Evolutionary conservation across 2,329 filamentous ascomycete species (phyloP).

Genomic region (Trichophyton simii): DNA sequence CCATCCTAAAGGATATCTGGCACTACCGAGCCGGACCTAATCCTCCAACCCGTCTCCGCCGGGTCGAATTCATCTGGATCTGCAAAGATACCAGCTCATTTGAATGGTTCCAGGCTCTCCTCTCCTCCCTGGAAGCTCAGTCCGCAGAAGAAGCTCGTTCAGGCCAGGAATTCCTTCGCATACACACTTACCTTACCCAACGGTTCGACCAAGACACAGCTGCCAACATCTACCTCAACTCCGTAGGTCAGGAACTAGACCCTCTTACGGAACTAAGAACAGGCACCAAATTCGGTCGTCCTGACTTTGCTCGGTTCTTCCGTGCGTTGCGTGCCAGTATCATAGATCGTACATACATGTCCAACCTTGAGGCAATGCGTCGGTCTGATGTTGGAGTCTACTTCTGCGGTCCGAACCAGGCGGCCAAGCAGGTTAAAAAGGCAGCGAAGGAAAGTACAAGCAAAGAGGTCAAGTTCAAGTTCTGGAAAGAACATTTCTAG

Average conservation of each 20-base stretch:
- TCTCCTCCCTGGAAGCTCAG: conserved; percentile 82
- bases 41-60: conserved; percentile 73
- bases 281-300: conserved; percentile 87
- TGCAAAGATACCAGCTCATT: conserved; percentile 93
- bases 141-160: conserved; percentile 52
- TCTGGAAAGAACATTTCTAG: conserved; percentile 88
- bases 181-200: conserved; percentile 95
- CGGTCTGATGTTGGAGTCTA: conserved; percentile 89
- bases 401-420: conserved; percentile 79
- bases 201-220: conserved; percentile 82
- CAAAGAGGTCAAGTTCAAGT: conserved; percentile 78
- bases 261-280: conserved; percentile 83
- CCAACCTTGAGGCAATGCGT: conserved; percentile 61
- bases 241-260: conserved; percentile 74
- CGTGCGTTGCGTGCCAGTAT: conserved; percentile 79
- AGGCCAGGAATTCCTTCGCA: conserved; percentile 71
- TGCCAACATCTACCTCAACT: conserved; percentile 95
- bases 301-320: conserved; percentile 74
- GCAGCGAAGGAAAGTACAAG: conserved; percentile 62
- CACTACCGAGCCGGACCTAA: conserved; percentile 83
- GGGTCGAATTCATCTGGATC: conserved; percentile 98
- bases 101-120: conserved; percentile 95
- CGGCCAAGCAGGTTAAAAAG: conserved; percentile 71
- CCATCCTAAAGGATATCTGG: conserved; percentile 95
- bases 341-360: conserved; percentile 69